Conservation (phyloP, 2,329 filamentous ascomycete species). For the Fusarium fracticaudum region DNA sequence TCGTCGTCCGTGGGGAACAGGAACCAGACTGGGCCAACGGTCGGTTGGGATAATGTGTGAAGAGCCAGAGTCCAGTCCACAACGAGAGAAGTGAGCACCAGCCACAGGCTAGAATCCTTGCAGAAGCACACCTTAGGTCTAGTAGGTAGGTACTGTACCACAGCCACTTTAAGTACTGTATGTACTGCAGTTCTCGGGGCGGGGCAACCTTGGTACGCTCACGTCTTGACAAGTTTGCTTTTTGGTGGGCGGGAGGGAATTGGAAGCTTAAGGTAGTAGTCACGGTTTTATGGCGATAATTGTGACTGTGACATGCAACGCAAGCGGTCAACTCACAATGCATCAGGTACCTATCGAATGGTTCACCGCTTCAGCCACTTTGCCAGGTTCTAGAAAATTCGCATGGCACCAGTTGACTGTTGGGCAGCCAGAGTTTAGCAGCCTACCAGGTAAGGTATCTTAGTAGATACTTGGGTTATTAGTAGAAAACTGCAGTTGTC, state of each 20-base stretch:
- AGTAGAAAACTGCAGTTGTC: background rate
- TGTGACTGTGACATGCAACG: background rate
- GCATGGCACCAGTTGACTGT: conserved; percentile 18
- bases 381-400: conserved; percentile 32
- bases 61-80: conserved; percentile 19
- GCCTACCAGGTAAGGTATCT: background rate
- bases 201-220: conserved; percentile 34
- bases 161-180: conserved; percentile 20
- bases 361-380: conserved; percentile 32
- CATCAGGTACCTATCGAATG: conserved; percentile 1
- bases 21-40: conserved; percentile 31
- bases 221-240: conserved; percentile 25
- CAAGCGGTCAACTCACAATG: conserved; percentile 22
- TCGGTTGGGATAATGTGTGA: conserved; percentile 24
- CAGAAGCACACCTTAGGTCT: background rate
- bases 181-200: conserved; percentile 6
- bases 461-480: background rate
- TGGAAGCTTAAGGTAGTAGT: background rate
- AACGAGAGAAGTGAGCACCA: conserved; percentile 21
- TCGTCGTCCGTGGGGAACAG: conserved; percentile 34
- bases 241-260: conserved; percentile 1
- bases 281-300: conserved; percentile 6
- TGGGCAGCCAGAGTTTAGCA: conserved; percentile 34
- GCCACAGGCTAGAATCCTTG: conserved; percentile 34
- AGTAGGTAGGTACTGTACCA: background rate